Conservation (phyloP, 2,329 filamentous ascomycete species). For the Hymenoscyphus albidus region DNA sequence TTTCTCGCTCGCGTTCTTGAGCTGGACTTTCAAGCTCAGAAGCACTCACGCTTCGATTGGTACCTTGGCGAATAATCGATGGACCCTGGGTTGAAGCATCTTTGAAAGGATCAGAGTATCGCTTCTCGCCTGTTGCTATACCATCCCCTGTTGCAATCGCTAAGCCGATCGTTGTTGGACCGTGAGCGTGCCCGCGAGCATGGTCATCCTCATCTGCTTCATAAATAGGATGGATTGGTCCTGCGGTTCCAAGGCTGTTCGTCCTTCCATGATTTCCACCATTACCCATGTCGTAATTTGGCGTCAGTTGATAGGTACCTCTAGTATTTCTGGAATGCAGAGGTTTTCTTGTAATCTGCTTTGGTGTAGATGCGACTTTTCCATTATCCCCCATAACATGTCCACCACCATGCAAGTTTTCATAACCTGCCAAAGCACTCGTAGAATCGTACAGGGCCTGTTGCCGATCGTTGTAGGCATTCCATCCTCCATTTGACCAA, state of each 20-base stretch:
- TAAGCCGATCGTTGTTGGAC: constrained; percentile 16
- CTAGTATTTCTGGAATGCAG: constrained; percentile 35
- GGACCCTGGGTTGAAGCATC: constrained; percentile 19
- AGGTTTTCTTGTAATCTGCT: constrained; percentile 36
- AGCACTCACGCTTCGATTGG: constrained; percentile 16
- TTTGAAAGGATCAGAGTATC: constrained; percentile 31
- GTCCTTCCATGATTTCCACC: constrained; percentile 39
- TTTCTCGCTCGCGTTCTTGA: constrained; percentile 32
- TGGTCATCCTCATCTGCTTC: constrained; percentile 52
- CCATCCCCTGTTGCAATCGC: constrained; percentile 24
- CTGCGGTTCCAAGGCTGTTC: constrained; percentile 44
- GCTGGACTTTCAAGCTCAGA: constrained; percentile 27
- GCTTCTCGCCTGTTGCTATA: constrained; percentile 16
- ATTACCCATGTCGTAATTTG: constrained; percentile 40
- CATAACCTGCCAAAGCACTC: constrained; percentile 25
- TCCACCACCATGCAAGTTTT: constrained; percentile 24
- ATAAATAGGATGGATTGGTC: constrained; percentile 59
- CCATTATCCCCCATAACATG: constrained; percentile 21
- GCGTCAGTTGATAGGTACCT: constrained; percentile 39
- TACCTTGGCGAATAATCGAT: constrained; percentile 13
- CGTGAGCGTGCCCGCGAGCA: constrained; percentile 10
- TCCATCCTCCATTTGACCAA: constrained; percentile 29
- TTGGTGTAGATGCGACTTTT: constrained; percentile 16
- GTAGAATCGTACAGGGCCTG: constrained; percentile 29
- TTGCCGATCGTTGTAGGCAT: constrained; percentile 16